Evolutionary conservation across 805 yeast genomes (phyloP).

Genomic region (Tetrapisispora nanseiensis): DNA sequence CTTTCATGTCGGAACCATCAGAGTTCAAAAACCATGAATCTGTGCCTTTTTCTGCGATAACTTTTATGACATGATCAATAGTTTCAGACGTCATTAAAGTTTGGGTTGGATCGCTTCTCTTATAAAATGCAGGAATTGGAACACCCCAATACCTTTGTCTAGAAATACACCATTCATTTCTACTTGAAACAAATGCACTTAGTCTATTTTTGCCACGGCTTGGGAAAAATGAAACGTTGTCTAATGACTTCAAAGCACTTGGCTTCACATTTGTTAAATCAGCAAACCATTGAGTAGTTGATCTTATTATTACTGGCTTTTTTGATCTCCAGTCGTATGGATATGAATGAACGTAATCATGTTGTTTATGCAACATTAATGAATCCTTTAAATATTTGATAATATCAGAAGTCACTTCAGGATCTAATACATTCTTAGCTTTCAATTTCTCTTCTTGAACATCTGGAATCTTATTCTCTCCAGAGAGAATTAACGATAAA

Average conservation of each 20-base stretch:
- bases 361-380: conserved; percentile 38
- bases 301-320: conserved; percentile 85
- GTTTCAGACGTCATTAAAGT: conserved; percentile 51
- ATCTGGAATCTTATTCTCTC: neutral
- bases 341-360: conserved; percentile 65
- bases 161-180: conserved; percentile 97
- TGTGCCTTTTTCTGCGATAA: conserved; percentile 51
- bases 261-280: conserved; percentile 68
- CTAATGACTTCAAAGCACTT: conserved; percentile 48
- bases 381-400: conserved; percentile 34
- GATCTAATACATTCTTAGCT: conserved; percentile 42
- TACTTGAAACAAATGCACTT: conserved; percentile 56
- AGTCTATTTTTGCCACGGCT: conserved; percentile 62
- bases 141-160: conserved; percentile 98
- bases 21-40: conserved; percentile 70
- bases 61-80: conserved; percentile 47
- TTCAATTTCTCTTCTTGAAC: conserved; percentile 8
- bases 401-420: conserved; percentile 43
- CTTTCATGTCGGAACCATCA: conserved; percentile 25
- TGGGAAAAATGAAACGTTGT: conserved; percentile 63
- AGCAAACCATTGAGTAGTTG: conserved; percentile 97
- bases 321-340: conserved; percentile 98
- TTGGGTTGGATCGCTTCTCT: conserved; percentile 43
- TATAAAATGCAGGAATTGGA: conserved; percentile 82
- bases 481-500: conserved; percentile 7